Evolutionary conservation across 306 rosid species (phyloP).

Genomic region (Prunus fruticosa): DNA sequence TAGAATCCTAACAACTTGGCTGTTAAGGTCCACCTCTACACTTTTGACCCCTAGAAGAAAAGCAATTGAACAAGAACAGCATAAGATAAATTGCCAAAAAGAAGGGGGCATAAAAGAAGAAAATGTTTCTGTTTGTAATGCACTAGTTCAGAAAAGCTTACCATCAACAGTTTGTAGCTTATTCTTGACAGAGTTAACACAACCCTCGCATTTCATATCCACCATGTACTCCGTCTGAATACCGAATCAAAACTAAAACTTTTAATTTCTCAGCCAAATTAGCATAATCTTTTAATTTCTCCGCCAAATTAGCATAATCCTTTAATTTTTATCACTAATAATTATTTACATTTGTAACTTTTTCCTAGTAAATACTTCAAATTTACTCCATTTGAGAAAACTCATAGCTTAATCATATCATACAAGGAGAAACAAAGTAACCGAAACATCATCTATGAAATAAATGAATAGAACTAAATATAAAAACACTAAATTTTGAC

Average conservation of each 20-base stretch:
- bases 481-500: neutral
- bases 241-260: constrained; percentile 28
- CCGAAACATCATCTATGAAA: neutral
- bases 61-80: neutral
- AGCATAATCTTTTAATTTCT: constrained; percentile 6
- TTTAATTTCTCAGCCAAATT: neutral
- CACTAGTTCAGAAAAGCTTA: constrained; percentile 25
- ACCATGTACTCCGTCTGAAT: constrained; percentile 87
- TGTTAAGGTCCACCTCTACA: constrained; percentile 74
- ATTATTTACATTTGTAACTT: neutral
- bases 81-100: neutral
- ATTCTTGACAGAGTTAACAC: constrained; percentile 77
- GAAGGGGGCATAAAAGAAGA: neutral
- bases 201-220: constrained; percentile 91
- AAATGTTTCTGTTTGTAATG: neutral
- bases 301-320: constrained; percentile 5
- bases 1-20: constrained; percentile 82
- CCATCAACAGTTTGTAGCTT: constrained; percentile 68
- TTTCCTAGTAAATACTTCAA: neutral
- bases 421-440: neutral
- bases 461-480: neutral
- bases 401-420: neutral
- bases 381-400: neutral
- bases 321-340: neutral
- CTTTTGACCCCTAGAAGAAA: constrained; percentile 61